Percentiles rank a stretch among this genome's conserved stretches.
Conservation (phyloP, 345 rosid species). For the Eutrema japonicum region DNA sequence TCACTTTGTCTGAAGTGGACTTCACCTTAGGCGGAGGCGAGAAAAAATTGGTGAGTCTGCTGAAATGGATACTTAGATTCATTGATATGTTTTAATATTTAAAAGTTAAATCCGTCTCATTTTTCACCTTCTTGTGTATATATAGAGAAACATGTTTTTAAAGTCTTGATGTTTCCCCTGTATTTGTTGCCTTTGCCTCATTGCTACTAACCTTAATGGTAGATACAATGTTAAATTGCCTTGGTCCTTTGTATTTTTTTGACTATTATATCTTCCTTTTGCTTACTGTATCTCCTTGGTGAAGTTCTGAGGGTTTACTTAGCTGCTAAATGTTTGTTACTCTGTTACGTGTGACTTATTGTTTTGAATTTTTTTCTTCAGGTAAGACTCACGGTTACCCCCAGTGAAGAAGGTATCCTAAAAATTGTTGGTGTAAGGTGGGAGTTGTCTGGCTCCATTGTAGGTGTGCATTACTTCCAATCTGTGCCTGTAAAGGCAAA, state of each 20-base stretch:
- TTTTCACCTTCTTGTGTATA: conserved; percentile 23
- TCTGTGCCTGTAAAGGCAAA: conserved; percentile 55
- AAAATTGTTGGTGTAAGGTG: conserved; percentile 90
- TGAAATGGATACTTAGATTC: conserved; percentile 25
- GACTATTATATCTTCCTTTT: conserved; percentile 9
- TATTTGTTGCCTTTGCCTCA: conserved; percentile 6
- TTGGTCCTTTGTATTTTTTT: conserved; percentile 26
- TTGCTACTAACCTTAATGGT: conserved; percentile 24
- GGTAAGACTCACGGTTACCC: conserved; percentile 90
- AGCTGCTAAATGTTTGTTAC: conserved; percentile 30
- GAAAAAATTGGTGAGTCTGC: conserved; percentile 65
- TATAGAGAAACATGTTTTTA: conserved; percentile 11
- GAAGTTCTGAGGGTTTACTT: conserved; percentile 15
- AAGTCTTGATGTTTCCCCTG: conserved; percentile 25
- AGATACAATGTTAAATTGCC: conserved; percentile 9
- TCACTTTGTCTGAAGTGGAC: conserved; percentile 72
- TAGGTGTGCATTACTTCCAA: conserved; percentile 71
- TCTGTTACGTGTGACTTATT: conserved; percentile 31
- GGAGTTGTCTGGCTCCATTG: conserved; percentile 82
- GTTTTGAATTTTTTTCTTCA: conserved; percentile 30
- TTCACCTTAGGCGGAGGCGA: conserved; percentile 66
- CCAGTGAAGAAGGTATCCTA: conserved; percentile 79
- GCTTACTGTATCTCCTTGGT: conserved; percentile 13
- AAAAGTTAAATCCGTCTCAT: neutral
- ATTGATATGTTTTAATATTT: conserved; percentile 23